Conservation (phyloP, 441 rosid genomes). For the Metrosideros polymorpha region DNA sequence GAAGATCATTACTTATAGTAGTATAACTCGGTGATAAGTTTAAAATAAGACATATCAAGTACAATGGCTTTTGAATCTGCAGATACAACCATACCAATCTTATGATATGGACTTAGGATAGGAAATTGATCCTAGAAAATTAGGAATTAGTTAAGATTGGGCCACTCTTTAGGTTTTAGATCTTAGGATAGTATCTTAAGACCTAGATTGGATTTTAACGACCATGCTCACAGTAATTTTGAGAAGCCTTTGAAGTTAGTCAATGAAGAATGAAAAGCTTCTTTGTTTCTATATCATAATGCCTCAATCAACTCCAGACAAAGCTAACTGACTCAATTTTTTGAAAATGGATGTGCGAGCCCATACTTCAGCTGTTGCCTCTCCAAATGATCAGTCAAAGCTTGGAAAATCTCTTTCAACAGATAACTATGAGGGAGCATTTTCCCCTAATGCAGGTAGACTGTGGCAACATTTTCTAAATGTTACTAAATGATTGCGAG, state of each 20-base stretch:
- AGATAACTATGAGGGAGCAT: constrained; percentile 32
- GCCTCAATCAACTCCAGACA: neutral
- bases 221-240: neutral
- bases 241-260: neutral
- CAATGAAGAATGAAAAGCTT: neutral
- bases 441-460: constrained; percentile 22
- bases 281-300: neutral
- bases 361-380: constrained; percentile 22
- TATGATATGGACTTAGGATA: neutral
- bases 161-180: neutral
- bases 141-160: neutral
- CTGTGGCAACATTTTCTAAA: neutral
- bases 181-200: neutral
- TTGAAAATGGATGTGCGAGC: constrained; percentile 17
- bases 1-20: neutral
- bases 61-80: neutral
- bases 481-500: neutral
- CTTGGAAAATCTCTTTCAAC: constrained; percentile 26
- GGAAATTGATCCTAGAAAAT: neutral
- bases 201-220: neutral
- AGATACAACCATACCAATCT: neutral
- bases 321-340: neutral
- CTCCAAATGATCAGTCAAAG: constrained; percentile 40
- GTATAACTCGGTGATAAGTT: neutral
- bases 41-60: neutral